These are phyloP conservation scores for Thermothielavioides terrestris DNA, from an alignment of 495 filamentous ascomycete species.

Conservation along the genomic window DNA sequence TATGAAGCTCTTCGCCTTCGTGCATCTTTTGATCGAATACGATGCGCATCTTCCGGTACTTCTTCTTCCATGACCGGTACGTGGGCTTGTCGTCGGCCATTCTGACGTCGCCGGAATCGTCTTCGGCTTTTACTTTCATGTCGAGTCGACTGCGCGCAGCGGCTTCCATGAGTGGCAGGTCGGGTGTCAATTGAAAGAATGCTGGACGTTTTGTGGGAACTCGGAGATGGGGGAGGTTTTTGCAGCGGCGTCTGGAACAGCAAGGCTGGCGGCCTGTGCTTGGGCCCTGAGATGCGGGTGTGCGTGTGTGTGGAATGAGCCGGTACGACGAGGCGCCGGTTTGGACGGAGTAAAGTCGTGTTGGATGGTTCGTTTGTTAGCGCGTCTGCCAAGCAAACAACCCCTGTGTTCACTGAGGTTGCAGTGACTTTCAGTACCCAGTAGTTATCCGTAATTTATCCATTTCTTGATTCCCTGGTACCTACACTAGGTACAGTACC, in stretches of 20 bases:
- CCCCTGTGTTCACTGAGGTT: too few relatives aligned
- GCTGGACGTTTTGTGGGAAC: neutral
- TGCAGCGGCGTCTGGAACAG: neutral
- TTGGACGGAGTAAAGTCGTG: conserved; percentile 9
- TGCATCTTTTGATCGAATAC: conserved; percentile 76
- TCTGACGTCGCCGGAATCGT: conserved; percentile 26
- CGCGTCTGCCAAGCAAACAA: too few relatives aligned
- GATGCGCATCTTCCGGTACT: conserved; percentile 87
- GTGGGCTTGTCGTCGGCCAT: conserved; percentile 31
- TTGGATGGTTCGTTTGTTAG: conserved; percentile 3
- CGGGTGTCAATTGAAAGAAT: neutral
- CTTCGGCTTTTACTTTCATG: conserved; percentile 23
- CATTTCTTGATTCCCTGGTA: too few relatives aligned
- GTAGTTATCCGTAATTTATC: too few relatives aligned
- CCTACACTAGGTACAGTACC: too few relatives aligned
- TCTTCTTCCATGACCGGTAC: conserved; percentile 61
- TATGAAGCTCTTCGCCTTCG: conserved; percentile 67
- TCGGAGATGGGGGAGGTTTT: neutral
- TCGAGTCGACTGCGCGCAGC: conserved; percentile 17
- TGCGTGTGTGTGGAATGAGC: neutral
- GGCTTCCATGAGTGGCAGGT: conserved; percentile 19
- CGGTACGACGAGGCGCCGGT: conserved; percentile 1
- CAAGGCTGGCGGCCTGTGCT: neutral
- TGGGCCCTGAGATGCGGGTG: neutral
- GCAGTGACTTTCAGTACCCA: too few relatives aligned